Percentiles rank a stretch among this genome's conserved stretches.
Conservation (phyloP, 768 basidiomycete genomes). For the Kwoniella botswanensis region DNA sequence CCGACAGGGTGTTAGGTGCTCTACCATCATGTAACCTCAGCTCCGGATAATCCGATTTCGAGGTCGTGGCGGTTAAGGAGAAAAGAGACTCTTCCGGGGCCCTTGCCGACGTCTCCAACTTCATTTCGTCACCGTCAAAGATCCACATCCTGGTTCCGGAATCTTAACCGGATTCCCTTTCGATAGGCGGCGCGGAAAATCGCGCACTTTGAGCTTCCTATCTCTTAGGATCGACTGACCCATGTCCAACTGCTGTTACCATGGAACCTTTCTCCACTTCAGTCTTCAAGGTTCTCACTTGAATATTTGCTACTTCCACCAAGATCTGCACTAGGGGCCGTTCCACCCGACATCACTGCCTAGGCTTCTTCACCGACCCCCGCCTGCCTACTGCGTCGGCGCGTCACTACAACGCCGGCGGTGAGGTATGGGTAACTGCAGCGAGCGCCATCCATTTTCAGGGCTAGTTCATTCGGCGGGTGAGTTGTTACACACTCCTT, state of each 20-base stretch:
- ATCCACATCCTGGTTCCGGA: slow-evolving; percentile 71
- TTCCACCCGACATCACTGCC: slow-evolving; percentile 75
- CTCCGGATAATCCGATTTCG: slow-evolving; percentile 76
- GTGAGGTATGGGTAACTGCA: slow-evolving; percentile 82
- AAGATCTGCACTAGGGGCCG: slow-evolving; percentile 83
- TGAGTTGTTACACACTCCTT: slow-evolving; percentile 86
- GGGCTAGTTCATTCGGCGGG: slow-evolving; percentile 89
- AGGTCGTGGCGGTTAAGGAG: slow-evolving; percentile 71
- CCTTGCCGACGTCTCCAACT: slow-evolving; percentile 67
- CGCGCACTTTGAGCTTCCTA: slow-evolving; percentile 71
- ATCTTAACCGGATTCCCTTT: slow-evolving; percentile 81
- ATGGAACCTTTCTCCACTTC: slow-evolving; percentile 88
- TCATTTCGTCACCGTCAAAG: slow-evolving; percentile 70
- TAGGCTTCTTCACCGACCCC: slow-evolving; percentile 79
- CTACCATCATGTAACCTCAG: slow-evolving; percentile 74
- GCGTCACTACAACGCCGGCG: slow-evolving; percentile 69
- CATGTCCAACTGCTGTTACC: slow-evolving; percentile 85
- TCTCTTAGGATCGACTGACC: slow-evolving; percentile 83
- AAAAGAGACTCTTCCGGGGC: slow-evolving; percentile 79
- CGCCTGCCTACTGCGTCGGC: slow-evolving; percentile 66
- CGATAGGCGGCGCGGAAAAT: slow-evolving; percentile 71
- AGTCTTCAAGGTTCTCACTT: slow-evolving; percentile 84
- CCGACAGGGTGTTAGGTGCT: slow-evolving; percentile 71
- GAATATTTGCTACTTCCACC: slow-evolving; percentile 89
- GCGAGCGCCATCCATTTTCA: slow-evolving; percentile 86